Percentiles rank a stretch among this genome's conserved stretches.
phyloP scores from a whole-genome alignment of 1,284 basidiomycete genomes.

The Ustilago hordei region DNA sequence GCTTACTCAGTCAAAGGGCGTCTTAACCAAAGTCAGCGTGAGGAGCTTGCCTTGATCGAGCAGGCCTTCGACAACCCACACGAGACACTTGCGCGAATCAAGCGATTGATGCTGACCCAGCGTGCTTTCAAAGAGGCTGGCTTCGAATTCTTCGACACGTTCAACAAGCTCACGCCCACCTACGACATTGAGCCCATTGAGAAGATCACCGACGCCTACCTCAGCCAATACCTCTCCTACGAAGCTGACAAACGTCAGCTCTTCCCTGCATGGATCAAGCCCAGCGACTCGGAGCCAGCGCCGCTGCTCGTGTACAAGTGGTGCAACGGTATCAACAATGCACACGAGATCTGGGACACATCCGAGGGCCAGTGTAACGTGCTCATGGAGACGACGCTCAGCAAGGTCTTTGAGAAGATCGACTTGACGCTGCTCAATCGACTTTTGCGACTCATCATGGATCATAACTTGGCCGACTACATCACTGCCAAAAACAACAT shows the following conservation, averaged over 20 bases:
- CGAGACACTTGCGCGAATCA: slow-evolving; percentile 69
- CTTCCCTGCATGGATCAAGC: slow-evolving; percentile 70
- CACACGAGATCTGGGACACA: slow-evolving; percentile 67
- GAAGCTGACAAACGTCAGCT: slow-evolving; percentile 69
- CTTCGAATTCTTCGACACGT: slow-evolving; percentile 69
- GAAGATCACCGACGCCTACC: slow-evolving; percentile 69
- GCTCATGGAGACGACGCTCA: slow-evolving; percentile 69
- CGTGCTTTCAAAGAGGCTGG: slow-evolving; percentile 69
- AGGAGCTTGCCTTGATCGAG: slow-evolving; percentile 69
- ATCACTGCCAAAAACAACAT: slow-evolving; percentile 70
- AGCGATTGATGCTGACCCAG: slow-evolving; percentile 69
- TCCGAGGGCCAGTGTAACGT: slow-evolving; percentile 68
- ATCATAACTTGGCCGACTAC: slow-evolving; percentile 69
- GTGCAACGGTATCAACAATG: slow-evolving; percentile 69
- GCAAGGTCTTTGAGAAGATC: slow-evolving; percentile 69
- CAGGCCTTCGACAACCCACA: slow-evolving; percentile 70
- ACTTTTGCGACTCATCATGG: slow-evolving; percentile 69
- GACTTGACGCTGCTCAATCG: slow-evolving; percentile 69
- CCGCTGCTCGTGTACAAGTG: slow-evolving; percentile 70
- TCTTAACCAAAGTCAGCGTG: slow-evolving; percentile 68
- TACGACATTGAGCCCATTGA: slow-evolving; percentile 70
- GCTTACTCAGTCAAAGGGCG: slow-evolving; percentile 68
- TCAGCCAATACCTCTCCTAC: slow-evolving; percentile 69
- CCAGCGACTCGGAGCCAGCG: slow-evolving; percentile 68
- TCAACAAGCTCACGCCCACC: slow-evolving; percentile 65